phyloP scores from a whole-genome alignment of 768 basidiomycete species.

The Naganishia onofrii region DNA sequence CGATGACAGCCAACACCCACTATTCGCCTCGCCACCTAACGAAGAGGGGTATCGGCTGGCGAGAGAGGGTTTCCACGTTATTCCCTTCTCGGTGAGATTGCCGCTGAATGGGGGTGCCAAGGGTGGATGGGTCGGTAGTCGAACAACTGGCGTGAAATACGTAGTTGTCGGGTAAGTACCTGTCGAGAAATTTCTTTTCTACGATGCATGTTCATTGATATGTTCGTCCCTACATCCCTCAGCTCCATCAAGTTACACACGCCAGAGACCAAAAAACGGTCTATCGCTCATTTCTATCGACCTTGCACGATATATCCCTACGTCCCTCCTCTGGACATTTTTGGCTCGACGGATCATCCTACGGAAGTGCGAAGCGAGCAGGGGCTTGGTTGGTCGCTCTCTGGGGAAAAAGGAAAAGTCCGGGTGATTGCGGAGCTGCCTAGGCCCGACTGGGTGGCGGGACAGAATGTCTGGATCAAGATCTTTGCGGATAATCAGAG shows the following conservation, averaged over 20 bases:
- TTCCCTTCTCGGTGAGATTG: slow-evolving; percentile 72
- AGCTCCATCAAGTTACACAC: slow-evolving; percentile 77
- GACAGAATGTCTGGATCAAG: slow-evolving; percentile 70
- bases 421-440: slow-evolving; percentile 66
- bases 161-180: slow-evolving; percentile 71
- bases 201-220: neutral
- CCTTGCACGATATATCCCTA: slow-evolving; percentile 75
- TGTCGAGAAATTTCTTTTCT: neutral
- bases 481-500: slow-evolving; percentile 67
- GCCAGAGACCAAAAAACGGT: slow-evolving; percentile 60
- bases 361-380: slow-evolving; percentile 62
- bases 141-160: slow-evolving; percentile 69
- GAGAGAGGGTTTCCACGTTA: slow-evolving; percentile 63
- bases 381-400: slow-evolving; percentile 57
- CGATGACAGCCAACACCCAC: slow-evolving; percentile 44
- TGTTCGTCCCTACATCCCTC: neutral
- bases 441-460: slow-evolving; percentile 75
- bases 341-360: slow-evolving; percentile 64
- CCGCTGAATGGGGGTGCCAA: slow-evolving; percentile 62
- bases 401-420: slow-evolving; percentile 66
- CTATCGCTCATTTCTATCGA: slow-evolving; percentile 87
- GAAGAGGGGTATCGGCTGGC: slow-evolving; percentile 54
- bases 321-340: slow-evolving; percentile 62
- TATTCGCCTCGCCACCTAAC: slow-evolving; percentile 51
- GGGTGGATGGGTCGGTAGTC: slow-evolving; percentile 58